Conservation (phyloP, 768 basidiomycete genomes). For the Panaeolus papilionaceus region DNA sequence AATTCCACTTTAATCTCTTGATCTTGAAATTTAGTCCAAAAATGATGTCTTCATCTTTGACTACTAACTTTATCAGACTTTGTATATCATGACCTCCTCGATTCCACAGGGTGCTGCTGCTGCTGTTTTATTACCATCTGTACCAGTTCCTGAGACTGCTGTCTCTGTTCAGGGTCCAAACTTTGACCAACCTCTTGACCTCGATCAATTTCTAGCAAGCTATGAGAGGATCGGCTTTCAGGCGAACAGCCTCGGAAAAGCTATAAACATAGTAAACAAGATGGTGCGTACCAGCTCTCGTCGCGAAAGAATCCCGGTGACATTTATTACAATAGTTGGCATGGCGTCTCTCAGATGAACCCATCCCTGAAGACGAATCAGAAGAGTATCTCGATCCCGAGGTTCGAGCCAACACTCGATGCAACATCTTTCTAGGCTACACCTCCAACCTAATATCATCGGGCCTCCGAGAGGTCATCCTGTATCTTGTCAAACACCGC, state of each 20-base stretch:
- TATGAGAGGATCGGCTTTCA: constrained; percentile 97
- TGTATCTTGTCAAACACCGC: constrained; percentile 91
- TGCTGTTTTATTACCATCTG: constrained; percentile 81
- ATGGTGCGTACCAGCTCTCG: constrained; percentile 65
- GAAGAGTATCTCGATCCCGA: constrained; percentile 66
- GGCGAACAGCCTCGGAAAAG: constrained; percentile 89
- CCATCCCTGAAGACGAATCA: constrained; percentile 69
- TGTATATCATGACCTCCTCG: background rate
- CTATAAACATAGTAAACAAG: constrained; percentile 88
- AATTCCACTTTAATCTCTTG: constrained; percentile 15
- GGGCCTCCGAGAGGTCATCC: constrained; percentile 91
- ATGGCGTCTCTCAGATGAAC: constrained; percentile 91
- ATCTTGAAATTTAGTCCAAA: constrained; percentile 5
- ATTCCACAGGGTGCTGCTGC: constrained; percentile 66
- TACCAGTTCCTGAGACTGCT: constrained; percentile 67
- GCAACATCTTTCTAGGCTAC: constrained; percentile 94
- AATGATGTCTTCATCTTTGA: constrained; percentile 9
- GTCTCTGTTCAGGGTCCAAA: constrained; percentile 87
- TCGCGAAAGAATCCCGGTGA: constrained; percentile 17
- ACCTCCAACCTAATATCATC: constrained; percentile 99
- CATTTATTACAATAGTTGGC: constrained; percentile 57
- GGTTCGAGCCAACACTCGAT: constrained; percentile 74
- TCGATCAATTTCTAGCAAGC: constrained; percentile 73
- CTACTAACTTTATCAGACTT: background rate
- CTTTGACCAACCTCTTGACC: constrained; percentile 70